Conservation (phyloP, 345 rosid species). For the Orychophragmus violaceus region DNA sequence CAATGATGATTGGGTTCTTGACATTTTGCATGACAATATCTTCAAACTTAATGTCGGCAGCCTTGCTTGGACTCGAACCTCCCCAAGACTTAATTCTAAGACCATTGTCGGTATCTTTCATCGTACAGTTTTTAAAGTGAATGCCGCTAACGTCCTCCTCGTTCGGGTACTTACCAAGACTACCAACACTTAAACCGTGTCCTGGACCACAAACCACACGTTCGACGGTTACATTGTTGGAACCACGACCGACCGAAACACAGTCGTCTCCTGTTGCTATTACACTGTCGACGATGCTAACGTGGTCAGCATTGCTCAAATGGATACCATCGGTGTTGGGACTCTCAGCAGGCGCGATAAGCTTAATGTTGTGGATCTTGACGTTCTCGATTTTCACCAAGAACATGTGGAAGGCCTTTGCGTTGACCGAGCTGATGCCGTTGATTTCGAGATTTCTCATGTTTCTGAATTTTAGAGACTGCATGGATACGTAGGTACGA, state of each 20-base stretch:
- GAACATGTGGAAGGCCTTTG: constrained; percentile 54
- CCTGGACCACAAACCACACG: constrained; percentile 27
- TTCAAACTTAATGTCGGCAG: constrained; percentile 6
- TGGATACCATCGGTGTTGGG: constrained; percentile 35
- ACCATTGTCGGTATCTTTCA: constrained; percentile 25
- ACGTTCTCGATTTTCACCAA: constrained; percentile 22
- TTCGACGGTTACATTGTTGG: constrained; percentile 23
- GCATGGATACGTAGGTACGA: background rate
- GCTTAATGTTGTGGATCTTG: constrained; percentile 23
- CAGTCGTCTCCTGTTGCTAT: constrained; percentile 33
- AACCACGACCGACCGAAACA: constrained; percentile 33
- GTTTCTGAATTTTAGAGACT: constrained; percentile 39
- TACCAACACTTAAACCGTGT: constrained; percentile 33
- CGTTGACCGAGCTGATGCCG: constrained; percentile 37
- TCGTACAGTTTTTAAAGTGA: constrained; percentile 22
- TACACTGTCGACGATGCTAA: constrained; percentile 17
- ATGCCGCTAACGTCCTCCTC: constrained; percentile 29
- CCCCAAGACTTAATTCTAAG: constrained; percentile 36
- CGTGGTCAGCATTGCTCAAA: constrained; percentile 26
- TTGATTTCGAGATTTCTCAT: constrained; percentile 30
- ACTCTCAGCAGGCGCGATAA: constrained; percentile 53
- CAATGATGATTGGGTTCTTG: constrained; percentile 34
- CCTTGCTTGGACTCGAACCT: constrained; percentile 19
- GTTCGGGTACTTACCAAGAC: constrained; percentile 31
- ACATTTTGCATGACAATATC: constrained; percentile 22